A percentile compares a stretch with the other conserved stretches of the same genome.
phyloP scores from a whole-genome alignment of 352 stramenopile genomes.

The Hyaloperonospora brassicae region DNA sequence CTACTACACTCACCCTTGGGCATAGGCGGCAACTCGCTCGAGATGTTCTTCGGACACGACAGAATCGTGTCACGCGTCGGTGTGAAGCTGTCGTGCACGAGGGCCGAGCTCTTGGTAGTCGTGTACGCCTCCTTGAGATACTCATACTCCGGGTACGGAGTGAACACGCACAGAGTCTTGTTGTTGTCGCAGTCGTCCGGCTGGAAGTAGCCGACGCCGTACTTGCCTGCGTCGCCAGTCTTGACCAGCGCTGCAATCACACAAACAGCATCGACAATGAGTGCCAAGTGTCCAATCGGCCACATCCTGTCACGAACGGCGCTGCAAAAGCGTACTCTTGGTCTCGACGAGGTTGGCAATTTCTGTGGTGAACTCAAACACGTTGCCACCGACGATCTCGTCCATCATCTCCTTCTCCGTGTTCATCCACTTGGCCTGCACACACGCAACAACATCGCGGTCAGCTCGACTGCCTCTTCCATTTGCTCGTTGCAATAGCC shows the following conservation, averaged over 20 bases:
- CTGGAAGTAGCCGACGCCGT: slow-evolving; percentile 65
- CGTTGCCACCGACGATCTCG: slow-evolving; percentile 63
- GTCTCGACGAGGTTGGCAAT: slow-evolving; percentile 42
- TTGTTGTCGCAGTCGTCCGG: slow-evolving; percentile 64
- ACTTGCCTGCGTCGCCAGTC: slow-evolving; percentile 48
- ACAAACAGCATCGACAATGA: background rate
- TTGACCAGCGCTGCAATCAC: slow-evolving; percentile 30
- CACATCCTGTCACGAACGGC: background rate
- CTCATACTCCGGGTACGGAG: slow-evolving; percentile 62
- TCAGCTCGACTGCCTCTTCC: background rate
- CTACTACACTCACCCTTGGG: slow-evolving; percentile 31
- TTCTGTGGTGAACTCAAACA: slow-evolving; percentile 74
- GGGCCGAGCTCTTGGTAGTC: slow-evolving; percentile 46
- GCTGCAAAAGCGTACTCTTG: slow-evolving; percentile 11
- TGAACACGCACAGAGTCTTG: slow-evolving; percentile 45
- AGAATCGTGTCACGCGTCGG: slow-evolving; percentile 31
- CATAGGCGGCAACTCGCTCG: slow-evolving; percentile 22
- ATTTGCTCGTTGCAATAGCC: background rate
- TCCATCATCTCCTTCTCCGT: slow-evolving; percentile 55
- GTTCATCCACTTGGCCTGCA: slow-evolving; percentile 72
- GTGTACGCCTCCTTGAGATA: slow-evolving; percentile 74
- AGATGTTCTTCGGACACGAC: slow-evolving; percentile 36
- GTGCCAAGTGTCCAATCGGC: background rate
- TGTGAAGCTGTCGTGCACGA: slow-evolving; percentile 35
- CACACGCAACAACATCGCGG: background rate